These are phyloP conservation scores for Podaxis sp. DNA, from an alignment of 768 basidiomycete species.

Conservation along the genomic window DNA sequence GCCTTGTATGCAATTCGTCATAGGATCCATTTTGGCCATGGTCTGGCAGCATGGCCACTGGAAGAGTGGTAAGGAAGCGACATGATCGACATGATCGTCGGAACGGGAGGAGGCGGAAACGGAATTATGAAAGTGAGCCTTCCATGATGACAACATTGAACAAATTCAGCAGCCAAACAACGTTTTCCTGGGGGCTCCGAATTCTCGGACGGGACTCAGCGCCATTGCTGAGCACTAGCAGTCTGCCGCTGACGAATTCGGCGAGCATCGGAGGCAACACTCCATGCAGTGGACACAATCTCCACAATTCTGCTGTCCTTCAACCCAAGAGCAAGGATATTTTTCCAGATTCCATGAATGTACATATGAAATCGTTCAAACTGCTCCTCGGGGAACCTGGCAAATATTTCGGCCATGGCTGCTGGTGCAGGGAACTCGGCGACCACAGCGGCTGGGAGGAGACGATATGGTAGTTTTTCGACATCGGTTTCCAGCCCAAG, in stretches of 20 bases:
- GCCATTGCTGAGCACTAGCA: background rate
- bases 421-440: slow-evolving; percentile 61
- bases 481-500: slow-evolving; percentile 46
- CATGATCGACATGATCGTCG: no score
- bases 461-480: slow-evolving; percentile 41
- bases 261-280: slow-evolving; percentile 65
- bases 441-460: slow-evolving; percentile 50
- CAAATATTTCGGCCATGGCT: slow-evolving; percentile 51
- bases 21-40: no score
- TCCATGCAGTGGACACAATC: slow-evolving; percentile 62
- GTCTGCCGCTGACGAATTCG: slow-evolving; percentile 24
- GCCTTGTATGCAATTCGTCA: no score
- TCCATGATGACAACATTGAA: background rate
- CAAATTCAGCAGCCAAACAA: background rate
- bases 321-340: slow-evolving; percentile 51
- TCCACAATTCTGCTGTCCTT: slow-evolving; percentile 39
- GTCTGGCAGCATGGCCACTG: no score
- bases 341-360: slow-evolving; percentile 67
- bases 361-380: slow-evolving; percentile 31
- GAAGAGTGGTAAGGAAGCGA: no score
- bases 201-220: background rate
- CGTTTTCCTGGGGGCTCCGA: background rate
- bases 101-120: background rate
- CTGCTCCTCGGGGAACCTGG: slow-evolving; percentile 30
- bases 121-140: background rate